Base-by-base conservation (phyloP, 371 early-diverging fungal genomes). In the Mortierella sp. region DNA sequence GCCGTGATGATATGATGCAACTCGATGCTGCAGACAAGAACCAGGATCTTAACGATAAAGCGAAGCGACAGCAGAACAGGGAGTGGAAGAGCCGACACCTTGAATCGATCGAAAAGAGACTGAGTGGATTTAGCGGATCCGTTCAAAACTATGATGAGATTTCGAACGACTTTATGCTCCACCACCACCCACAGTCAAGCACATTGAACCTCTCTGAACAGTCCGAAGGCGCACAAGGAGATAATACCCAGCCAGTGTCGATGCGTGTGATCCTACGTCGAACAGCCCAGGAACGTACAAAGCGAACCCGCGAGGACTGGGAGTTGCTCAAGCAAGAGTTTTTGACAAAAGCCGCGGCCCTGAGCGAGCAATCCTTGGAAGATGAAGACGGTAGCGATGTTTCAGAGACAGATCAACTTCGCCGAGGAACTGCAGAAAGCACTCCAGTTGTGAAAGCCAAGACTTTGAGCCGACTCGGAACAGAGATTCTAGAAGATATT, bases 241-340 rank as follows among this genome's bases (percentile, higher is more conserved):
- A 72, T 0, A 62, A 60, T 14, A 11, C 47, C 12, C 77, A n/a
- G 4, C 63, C 68, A 8, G 52, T 57, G 12, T 70, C 76, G 55
- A 76, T 81, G 77, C 72, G 83, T 3, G 65, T 66, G n/a, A 81
- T 81, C 59, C 51, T 81, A 51, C 83, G 73, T 0, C 77, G 76
- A 61, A 81, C 83, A 0, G 83, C 72, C 10, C 76, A 76, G 51
- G 83, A 81, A 32, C 76, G 83, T 35, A 68, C 76, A 30, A 81
- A 81, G 70, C 54, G 83, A 24, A 81, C 83, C 0, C 77, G 68
- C 10, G 83, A 81, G 64, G 83, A 81, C 67, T 81, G 83, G 83
- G 77, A 73, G 61, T 51, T 81, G 40, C 67, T 81, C 51, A 81
- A 81, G 68, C 70, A 81, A 40, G 83, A 81, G 55, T 81, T 81